A percentile compares a stretch with the other conserved stretches of the same genome.
Conservation (phyloP, 2,329 filamentous ascomycete species). For the Pleurostoma richardsiae region DNA sequence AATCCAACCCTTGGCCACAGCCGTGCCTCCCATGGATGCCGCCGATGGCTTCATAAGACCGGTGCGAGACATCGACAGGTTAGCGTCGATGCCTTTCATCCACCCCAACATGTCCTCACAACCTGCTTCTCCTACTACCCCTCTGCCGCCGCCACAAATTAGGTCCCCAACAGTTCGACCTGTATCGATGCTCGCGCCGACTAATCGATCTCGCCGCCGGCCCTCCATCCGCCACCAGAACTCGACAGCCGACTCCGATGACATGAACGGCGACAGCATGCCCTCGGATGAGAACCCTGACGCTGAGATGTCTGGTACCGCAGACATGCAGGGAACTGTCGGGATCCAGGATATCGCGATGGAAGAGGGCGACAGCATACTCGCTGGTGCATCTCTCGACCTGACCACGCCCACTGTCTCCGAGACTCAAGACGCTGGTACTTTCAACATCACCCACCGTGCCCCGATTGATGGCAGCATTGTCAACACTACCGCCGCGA, state of each 20-base stretch:
- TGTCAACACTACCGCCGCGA: constrained; percentile 64
- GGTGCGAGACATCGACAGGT: constrained; percentile 74
- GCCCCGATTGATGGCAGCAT: constrained; percentile 81
- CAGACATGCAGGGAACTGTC: constrained; percentile 75
- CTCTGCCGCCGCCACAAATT: constrained; percentile 62
- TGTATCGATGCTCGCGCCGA: constrained; percentile 45
- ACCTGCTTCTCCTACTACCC: constrained; percentile 86
- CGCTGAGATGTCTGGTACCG: constrained; percentile 72
- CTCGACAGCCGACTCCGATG: constrained; percentile 86
- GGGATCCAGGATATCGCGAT: constrained; percentile 79
- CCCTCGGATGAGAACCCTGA: constrained; percentile 73
- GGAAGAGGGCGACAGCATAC: constrained; percentile 74
- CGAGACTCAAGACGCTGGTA: constrained; percentile 79
- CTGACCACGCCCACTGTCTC: constrained; percentile 74
- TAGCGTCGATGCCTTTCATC: constrained; percentile 67
- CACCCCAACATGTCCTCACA: constrained; percentile 74
- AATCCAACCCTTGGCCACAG: constrained; percentile 63
- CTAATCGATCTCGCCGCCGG: constrained; percentile 58
- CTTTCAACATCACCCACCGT: constrained; percentile 90
- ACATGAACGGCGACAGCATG: constrained; percentile 78
- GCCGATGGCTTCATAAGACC: constrained; percentile 73
- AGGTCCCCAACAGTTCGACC: constrained; percentile 51
- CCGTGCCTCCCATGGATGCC: constrained; percentile 62
- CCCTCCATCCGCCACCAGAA: constrained; percentile 87
- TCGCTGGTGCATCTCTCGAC: constrained; percentile 70